phyloP scores from a whole-genome alignment of 2,329 filamentous ascomycete genomes.

The Botryosphaeria dothidea region DNA sequence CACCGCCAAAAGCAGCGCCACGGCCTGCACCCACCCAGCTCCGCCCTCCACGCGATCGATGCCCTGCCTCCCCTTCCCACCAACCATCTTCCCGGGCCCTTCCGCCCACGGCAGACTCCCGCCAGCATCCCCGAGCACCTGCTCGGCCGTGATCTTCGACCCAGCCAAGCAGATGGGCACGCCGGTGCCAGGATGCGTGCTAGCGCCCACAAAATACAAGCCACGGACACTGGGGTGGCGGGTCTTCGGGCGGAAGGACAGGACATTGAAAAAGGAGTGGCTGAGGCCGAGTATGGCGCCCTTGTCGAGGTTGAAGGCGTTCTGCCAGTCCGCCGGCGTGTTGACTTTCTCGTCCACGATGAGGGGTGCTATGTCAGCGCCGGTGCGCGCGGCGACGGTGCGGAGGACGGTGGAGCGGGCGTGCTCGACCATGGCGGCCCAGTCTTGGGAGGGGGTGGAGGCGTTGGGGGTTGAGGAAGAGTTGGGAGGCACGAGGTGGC shows the following conservation, averaged over 20 bases:
- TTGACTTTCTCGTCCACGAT: conserved; percentile 66
- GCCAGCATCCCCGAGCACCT: conserved; percentile 47
- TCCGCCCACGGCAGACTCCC: conserved; percentile 44
- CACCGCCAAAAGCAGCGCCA: conserved; percentile 10
- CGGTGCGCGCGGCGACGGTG: conserved; percentile 63
- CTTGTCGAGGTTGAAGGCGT: conserved; percentile 71
- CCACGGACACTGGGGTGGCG: conserved; percentile 51
- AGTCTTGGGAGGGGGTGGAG: conserved; percentile 57
- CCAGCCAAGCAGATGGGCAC: conserved; percentile 74
- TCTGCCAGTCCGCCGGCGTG: conserved; percentile 65
- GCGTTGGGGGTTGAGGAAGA: conserved; percentile 43
- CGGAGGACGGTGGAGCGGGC: conserved; percentile 62
- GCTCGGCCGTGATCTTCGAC: conserved; percentile 61
- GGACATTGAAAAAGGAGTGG: conserved; percentile 73
- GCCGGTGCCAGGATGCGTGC: conserved; percentile 74
- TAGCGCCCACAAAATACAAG: conserved; percentile 73
- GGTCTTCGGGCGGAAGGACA: conserved; percentile 65
- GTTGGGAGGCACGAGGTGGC: conserved; percentile 55
- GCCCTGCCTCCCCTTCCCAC: neutral
- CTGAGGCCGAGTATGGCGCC: conserved; percentile 72
- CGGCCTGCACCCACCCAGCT: conserved; percentile 24
- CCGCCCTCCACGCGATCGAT: conserved; percentile 24
- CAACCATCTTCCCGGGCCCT: conserved; percentile 18
- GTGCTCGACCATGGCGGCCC: conserved; percentile 59
- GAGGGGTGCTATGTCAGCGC: conserved; percentile 51